Percentiles rank a stretch among this genome's conserved stretches.
These are phyloP conservation scores for Eucalyptus coolabah DNA, from an alignment of 345 rosid species.

Conservation along the genomic window DNA sequence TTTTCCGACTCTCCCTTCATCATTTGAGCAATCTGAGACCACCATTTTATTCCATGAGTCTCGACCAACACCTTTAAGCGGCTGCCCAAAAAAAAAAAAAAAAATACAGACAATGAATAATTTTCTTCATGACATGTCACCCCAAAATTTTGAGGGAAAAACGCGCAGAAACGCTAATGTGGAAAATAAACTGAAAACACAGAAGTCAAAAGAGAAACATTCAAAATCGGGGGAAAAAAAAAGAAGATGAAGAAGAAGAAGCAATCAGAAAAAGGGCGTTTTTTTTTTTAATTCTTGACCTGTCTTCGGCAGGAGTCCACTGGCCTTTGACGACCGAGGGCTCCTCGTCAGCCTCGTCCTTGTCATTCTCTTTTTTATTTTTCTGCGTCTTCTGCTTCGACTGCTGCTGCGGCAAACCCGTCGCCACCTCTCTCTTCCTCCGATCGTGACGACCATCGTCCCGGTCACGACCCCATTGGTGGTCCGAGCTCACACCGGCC, in stretches of 20 bases:
- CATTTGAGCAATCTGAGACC: constrained; percentile 56
- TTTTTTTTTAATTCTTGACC: background rate
- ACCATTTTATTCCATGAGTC: constrained; percentile 38
- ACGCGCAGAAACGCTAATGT: background rate
- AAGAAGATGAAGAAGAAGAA: background rate
- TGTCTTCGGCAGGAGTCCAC: background rate
- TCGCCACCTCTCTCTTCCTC: background rate
- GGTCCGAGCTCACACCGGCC: background rate
- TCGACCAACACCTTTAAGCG: constrained; percentile 31
- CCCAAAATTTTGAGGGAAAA: background rate
- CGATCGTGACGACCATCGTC: background rate
- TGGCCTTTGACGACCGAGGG: background rate
- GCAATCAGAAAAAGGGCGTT: background rate
- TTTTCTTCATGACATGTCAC: background rate
- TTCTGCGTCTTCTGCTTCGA: background rate
- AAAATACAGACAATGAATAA: background rate
- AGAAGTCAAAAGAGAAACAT: background rate
- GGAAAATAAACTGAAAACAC: background rate
- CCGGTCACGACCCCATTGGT: background rate
- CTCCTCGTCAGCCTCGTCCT: background rate
- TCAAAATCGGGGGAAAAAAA: background rate
- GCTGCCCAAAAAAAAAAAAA: background rate
- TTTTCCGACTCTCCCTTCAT: constrained; percentile 56
- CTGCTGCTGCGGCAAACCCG: background rate
- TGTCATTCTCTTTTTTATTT: too few species aligned